A percentile compares a stretch with the other conserved stretches of the same genome.
phyloP scores from a whole-genome alignment of 2,329 filamentous ascomycete species.

The Lecanicillium sp. region DNA sequence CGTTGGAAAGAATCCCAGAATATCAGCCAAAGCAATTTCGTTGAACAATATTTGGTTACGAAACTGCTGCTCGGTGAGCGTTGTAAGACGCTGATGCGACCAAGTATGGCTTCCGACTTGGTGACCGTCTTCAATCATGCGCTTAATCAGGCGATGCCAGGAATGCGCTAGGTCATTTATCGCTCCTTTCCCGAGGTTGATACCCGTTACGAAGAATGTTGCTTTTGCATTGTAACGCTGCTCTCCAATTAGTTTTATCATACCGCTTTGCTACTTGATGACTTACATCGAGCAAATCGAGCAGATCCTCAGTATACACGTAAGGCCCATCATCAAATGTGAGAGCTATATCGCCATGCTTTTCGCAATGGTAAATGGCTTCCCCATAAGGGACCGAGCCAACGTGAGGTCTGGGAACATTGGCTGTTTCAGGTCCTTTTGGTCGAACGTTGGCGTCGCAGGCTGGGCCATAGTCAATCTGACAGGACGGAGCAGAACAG shows the following conservation, averaged over 20 bases:
- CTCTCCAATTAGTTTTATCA: background rate
- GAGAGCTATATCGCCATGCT: conserved; percentile 29
- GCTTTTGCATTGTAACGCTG: conserved; percentile 26
- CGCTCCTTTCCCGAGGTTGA: conserved; percentile 29
- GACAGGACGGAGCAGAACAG: conserved; percentile 54
- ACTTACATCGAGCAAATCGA: conserved; percentile 25
- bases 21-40: conserved; percentile 32
- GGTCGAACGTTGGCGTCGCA: conserved; percentile 52
- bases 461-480: conserved; percentile 49
- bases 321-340: conserved; percentile 40
- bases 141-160: conserved; percentile 27
- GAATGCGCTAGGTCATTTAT: conserved; percentile 29
- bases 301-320: conserved; percentile 30
- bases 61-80: conserved; percentile 23
- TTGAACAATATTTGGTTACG: conserved; percentile 32
- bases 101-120: conserved; percentile 50
- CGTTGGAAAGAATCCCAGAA: conserved; percentile 31
- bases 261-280: background rate
- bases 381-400: conserved; percentile 49
- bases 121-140: conserved; percentile 46
- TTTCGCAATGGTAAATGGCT: conserved; percentile 32
- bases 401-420: conserved; percentile 40
- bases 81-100: conserved; percentile 35
- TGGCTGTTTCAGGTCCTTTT: conserved; percentile 43
- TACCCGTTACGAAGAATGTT: conserved; percentile 28